These are phyloP conservation scores for Abelmoschus esculentus DNA, from an alignment of 345 rosid genomes.

Conservation along the genomic window DNA sequence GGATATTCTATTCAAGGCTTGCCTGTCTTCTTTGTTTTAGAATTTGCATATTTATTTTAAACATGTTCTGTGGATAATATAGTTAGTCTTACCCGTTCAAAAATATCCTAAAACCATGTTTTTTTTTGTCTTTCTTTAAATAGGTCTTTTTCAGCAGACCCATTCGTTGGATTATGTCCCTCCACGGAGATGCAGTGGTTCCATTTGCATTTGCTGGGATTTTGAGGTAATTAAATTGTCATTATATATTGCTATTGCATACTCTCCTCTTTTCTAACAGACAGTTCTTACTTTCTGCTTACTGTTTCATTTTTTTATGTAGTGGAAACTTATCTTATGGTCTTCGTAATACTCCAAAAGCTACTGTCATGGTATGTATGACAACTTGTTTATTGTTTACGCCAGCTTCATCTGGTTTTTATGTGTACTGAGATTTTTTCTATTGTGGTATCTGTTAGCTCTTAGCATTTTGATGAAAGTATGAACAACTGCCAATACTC, in stretches of 20 bases:
- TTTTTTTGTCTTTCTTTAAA: conserved; percentile 18
- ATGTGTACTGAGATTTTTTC: not conserved
- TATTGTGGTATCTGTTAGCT: not conserved
- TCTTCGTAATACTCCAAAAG: conserved; percentile 74
- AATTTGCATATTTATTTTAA: too few relatives aligned
- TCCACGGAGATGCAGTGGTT: conserved; percentile 74
- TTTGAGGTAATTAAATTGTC: conserved; percentile 45
- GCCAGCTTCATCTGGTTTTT: not conserved
- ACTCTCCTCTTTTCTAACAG: not conserved
- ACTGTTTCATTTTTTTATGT: conserved; percentile 25
- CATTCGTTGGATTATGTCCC: conserved; percentile 89
- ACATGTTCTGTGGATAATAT: not conserved
- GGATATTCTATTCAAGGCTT: conserved; percentile 2
- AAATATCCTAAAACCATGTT: not conserved
- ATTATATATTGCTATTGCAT: conserved; percentile 9
- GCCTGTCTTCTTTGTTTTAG: not conserved
- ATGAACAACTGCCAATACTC: not conserved
- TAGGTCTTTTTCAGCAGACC: conserved; percentile 92
- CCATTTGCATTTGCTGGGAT: conserved; percentile 85
- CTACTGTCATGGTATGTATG: conserved; percentile 52
- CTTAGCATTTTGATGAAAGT: not conserved
- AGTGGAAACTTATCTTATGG: conserved; percentile 81
- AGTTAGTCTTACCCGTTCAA: not conserved
- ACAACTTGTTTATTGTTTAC: conserved; percentile 9
- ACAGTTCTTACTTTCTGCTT: not conserved